Percentiles rank a stretch among this genome's conserved stretches.
Conservation (phyloP, 345 rosid genomes). For the Hibiscus trionum region DNA sequence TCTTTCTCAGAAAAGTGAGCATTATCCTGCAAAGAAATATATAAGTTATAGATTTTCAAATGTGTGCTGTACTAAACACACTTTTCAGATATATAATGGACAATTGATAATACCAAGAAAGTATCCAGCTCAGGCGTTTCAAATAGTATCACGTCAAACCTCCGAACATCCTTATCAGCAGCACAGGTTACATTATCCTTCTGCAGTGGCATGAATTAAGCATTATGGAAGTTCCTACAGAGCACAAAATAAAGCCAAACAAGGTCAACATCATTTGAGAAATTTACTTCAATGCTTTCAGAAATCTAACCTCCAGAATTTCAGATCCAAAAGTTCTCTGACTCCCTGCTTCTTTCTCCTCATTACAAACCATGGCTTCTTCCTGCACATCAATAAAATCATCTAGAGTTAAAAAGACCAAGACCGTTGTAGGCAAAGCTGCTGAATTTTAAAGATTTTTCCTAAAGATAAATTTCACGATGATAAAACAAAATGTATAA, state of each 20-base stretch:
- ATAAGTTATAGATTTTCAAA: background rate
- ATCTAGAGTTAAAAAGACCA: background rate
- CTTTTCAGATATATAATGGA: background rate
- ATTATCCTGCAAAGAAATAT: conserved; percentile 33
- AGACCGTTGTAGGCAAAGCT: background rate
- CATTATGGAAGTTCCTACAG: background rate
- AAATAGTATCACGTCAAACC: conserved; percentile 31
- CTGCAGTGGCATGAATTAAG: conserved; percentile 30
- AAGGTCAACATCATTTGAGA: conserved; percentile 3
- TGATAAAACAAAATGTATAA: background rate
- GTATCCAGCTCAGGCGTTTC: conserved; percentile 55
- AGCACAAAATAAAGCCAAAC: background rate
- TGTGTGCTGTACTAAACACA: background rate
- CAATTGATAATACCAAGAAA: conserved; percentile 39
- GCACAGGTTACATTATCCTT: conserved; percentile 21
- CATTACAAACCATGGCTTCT: conserved; percentile 16
- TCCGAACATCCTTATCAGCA: conserved; percentile 19
- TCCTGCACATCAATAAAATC: conserved; percentile 19
- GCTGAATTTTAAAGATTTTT: background rate
- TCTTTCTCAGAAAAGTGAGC: conserved; percentile 23
- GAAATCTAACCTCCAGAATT: conserved; percentile 22
- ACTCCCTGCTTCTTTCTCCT: conserved; percentile 20
- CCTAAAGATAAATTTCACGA: background rate
- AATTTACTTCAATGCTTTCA: conserved; percentile 4
- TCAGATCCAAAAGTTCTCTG: conserved; percentile 14